Percentiles rank a stretch among this genome's conserved stretches.
phyloP scores from a whole-genome alignment of 2,329 filamentous ascomycete species.

The Talaromyces sp. region DNA sequence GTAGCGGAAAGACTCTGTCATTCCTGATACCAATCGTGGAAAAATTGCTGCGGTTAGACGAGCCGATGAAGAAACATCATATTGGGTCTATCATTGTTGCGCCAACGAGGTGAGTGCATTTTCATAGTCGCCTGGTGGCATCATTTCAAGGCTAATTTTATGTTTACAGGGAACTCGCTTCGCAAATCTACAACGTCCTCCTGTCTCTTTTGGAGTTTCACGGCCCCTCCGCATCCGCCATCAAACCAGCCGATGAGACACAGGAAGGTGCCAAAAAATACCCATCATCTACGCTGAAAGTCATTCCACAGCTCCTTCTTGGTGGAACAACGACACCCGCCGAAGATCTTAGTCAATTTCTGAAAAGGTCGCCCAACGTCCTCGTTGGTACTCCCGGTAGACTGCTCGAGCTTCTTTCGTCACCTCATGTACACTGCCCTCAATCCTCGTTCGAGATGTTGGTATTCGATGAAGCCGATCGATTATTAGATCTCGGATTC shows the following conservation, averaged over 20 bases:
- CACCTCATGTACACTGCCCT: constrained; percentile 80
- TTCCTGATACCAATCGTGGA: constrained; percentile 83
- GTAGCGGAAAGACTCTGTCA: constrained; percentile 83
- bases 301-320: constrained; percentile 83
- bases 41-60: constrained; percentile 73
- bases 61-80: constrained; percentile 84
- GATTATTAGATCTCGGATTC: constrained; percentile 89
- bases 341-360: constrained; percentile 81
- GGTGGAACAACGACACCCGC: constrained; percentile 78
- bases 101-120: constrained; percentile 60
- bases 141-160: not conserved
- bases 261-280: constrained; percentile 36
- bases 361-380: constrained; percentile 80
- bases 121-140: not conserved
- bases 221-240: constrained; percentile 61
- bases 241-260: constrained; percentile 44
- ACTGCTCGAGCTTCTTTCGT: constrained; percentile 80
- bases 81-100: constrained; percentile 88
- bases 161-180: constrained; percentile 70
- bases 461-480: constrained; percentile 91
- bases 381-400: constrained; percentile 88
- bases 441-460: constrained; percentile 88
- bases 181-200: constrained; percentile 83
- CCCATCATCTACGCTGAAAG: constrained; percentile 50
- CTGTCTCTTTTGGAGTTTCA: constrained; percentile 78